Evolutionary conservation across 1,284 basidiomycete genomes (phyloP).

Genomic region (Rhodotorula sp.): DNA sequence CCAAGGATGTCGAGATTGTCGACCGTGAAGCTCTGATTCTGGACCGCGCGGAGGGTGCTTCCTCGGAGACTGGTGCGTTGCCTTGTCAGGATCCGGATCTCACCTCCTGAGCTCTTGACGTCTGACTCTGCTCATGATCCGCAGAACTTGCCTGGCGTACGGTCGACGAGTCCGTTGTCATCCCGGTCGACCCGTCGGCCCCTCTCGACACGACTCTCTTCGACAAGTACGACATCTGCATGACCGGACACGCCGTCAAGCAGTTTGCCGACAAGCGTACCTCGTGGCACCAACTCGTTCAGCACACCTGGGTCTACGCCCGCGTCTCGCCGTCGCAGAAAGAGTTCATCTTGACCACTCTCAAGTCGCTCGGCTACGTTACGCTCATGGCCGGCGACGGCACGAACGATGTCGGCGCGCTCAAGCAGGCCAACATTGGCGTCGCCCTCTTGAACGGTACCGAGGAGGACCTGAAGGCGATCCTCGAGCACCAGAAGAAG

Average conservation of each 20-base stretch:
- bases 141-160: conserved; percentile 53
- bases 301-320: conserved; percentile 94
- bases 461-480: conserved; percentile 83
- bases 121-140: neutral
- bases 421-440: conserved; percentile 93
- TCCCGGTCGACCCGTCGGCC: conserved; percentile 71
- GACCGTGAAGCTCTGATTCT: conserved; percentile 88
- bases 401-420: conserved; percentile 92
- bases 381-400: conserved; percentile 97
- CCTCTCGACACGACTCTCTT: conserved; percentile 75
- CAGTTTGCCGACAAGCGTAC: conserved; percentile 65
- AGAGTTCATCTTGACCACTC: conserved; percentile 82
- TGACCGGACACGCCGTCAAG: conserved; percentile 86
- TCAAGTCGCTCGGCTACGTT: conserved; percentile 80
- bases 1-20: conserved; percentile 89
- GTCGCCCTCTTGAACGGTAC: conserved; percentile 89
- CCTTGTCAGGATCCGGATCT: neutral
- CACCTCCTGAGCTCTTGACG: too few species aligned
- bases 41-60: conserved; percentile 77
- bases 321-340: conserved; percentile 94
- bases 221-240: conserved; percentile 84
- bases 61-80: conserved; percentile 63
- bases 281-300: conserved; percentile 72
- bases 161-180: conserved; percentile 83
- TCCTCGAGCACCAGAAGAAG: conserved; percentile 82